Evolutionary conservation across 2,329 filamentous ascomycete genomes (phyloP), one percentile per base, ranked within the genome.

Genomic region (Alternaria triticimaculans): DNA sequence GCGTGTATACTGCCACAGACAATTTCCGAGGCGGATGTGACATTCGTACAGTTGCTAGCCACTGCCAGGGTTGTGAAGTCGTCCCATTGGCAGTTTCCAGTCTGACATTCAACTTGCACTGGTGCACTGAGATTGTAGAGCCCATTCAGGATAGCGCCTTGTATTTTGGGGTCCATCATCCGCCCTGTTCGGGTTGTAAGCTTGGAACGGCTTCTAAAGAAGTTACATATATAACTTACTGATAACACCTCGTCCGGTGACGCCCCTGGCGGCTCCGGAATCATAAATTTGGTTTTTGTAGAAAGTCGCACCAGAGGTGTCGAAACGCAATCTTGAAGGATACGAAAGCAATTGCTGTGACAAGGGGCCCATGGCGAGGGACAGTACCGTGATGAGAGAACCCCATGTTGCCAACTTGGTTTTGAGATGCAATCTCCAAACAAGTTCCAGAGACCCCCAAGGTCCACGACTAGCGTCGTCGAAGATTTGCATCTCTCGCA

Each of bases 381-480:
- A 55, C 9, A 43, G 25, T 33, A 60, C n/a, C 26, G 43, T 60
- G 21, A 60, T 55, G 1, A 55, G 30, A 25, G 58, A 41, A 21
- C 50, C 58, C 50, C 50, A 55, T 5, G 58, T 55, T 25, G 58
- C 50, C 15, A 60, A 6, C 18, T 56, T 55, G 10, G 58, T 55
- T 10, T 49, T 60, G 14, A 55, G 28, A 43, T 60, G 49, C 9
- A 60, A 15, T 14, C 50, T 41, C 28, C 43, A 60, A 14, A 56
- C 46, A 2, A 60, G 44, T 21, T 55, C 57, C 18, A 66, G 21
- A 9, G 63, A 50, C 1, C 66, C 63, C 61, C 61, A 64, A 5
- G 75, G 69, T 2, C 76, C 75, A 8, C 73, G 60, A n/a, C 72
- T 76, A 1, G 75, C 76, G 44, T 71, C 59, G 14, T 78, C 77